Conservation (phyloP, 179 eudicot species). For the Carnegiea gigantea region DNA sequence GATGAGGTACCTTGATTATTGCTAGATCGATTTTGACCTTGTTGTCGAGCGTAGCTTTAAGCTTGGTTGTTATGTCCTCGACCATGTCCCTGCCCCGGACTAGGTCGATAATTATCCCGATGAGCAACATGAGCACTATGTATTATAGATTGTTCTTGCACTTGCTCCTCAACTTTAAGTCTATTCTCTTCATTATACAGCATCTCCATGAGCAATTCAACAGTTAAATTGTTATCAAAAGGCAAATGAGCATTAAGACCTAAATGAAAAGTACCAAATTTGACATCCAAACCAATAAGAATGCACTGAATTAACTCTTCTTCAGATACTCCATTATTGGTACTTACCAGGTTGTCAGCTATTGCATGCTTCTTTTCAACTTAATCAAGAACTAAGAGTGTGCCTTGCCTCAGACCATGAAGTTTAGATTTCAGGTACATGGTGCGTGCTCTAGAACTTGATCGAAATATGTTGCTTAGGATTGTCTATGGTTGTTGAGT, state of each 20-base stretch:
- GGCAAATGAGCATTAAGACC: background rate
- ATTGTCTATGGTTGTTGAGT: background rate
- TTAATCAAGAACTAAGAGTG: background rate
- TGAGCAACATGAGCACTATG: too few species aligned
- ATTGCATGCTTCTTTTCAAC: background rate
- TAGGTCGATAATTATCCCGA: too few species aligned
- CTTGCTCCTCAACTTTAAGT: background rate
- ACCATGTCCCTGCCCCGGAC: too few species aligned
- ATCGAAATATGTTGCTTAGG: background rate
- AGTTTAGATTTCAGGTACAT: background rate
- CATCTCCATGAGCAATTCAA: background rate
- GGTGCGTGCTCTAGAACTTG: background rate
- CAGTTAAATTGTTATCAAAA: background rate
- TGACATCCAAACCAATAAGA: background rate
- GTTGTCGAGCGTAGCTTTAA: too few species aligned
- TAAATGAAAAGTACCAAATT: background rate
- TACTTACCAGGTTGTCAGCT: background rate
- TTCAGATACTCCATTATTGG: background rate
- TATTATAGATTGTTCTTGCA: too few species aligned
- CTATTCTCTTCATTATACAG: background rate
- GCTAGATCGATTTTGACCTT: background rate
- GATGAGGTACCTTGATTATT: background rate
- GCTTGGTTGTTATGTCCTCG: too few species aligned
- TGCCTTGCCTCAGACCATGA: background rate
- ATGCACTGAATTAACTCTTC: background rate